phyloP scores from a whole-genome alignment of 441 rosid genomes.

The Dalechampia spathulata region DNA sequence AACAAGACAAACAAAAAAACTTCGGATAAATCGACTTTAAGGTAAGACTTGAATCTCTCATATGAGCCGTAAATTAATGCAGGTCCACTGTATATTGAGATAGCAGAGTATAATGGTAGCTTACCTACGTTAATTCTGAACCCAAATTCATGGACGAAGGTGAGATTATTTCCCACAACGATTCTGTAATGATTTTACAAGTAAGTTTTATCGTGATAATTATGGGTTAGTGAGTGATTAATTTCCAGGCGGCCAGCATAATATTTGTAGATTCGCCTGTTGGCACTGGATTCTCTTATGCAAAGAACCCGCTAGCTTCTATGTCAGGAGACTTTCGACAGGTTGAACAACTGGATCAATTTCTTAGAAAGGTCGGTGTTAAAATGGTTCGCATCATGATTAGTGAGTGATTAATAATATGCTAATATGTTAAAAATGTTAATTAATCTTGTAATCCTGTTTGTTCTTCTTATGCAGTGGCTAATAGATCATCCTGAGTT shows the following conservation, averaged over 20 bases:
- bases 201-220: too few relatives aligned
- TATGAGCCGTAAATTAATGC: too few relatives aligned
- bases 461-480: conserved; percentile 56
- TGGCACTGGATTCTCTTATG: conserved; percentile 65
- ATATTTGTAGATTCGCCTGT: conserved; percentile 61
- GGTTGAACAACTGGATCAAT: conserved; percentile 31
- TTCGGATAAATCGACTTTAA: too few relatives aligned
- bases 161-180: background rate
- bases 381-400: too few relatives aligned
- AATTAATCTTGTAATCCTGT: too few relatives aligned
- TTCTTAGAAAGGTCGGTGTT: conserved; percentile 49
- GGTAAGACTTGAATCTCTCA: too few relatives aligned
- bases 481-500: conserved; percentile 47
- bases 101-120: conserved; percentile 49
- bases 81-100: conserved; percentile 60
- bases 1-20: too few relatives aligned
- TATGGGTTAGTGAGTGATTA: background rate
- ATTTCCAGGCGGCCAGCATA: conserved; percentile 44
- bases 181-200: too few relatives aligned
- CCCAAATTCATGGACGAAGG: conserved; percentile 75
- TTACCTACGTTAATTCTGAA: conserved; percentile 51
- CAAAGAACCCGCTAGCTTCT: conserved; percentile 28
- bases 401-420: background rate
- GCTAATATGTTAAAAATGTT: too few relatives aligned
- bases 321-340: conserved; percentile 34